These are phyloP conservation scores for Peronospora destructor DNA, from an alignment of 352 stramenopile species.

Conservation along the genomic window DNA sequence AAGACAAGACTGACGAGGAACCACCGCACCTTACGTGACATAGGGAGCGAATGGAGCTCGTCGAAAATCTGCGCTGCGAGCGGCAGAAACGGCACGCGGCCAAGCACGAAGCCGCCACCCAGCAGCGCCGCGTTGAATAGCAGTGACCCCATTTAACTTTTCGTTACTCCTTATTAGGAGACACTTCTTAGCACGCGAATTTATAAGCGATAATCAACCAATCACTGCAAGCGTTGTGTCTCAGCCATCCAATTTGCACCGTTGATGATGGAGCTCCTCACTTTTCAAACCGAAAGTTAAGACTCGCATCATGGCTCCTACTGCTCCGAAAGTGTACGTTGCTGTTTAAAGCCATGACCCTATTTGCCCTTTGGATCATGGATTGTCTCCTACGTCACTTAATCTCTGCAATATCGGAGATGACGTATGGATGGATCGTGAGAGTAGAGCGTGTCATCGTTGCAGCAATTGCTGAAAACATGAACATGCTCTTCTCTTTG, in stretches of 20 bases:
- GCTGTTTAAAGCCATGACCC: slow-evolving; percentile 5
- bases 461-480: not conserved
- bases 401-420: slow-evolving; percentile 1
- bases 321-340: slow-evolving; percentile 80
- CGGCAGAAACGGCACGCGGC: slow-evolving; percentile 44
- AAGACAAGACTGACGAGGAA: not conserved
- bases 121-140: slow-evolving; percentile 58
- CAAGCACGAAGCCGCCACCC: slow-evolving; percentile 55
- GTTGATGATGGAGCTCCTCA: slow-evolving; percentile 19
- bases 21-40: slow-evolving; percentile 39
- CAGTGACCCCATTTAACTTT: slow-evolving; percentile 34
- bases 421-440: slow-evolving; percentile 65
- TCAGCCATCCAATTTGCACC: slow-evolving; percentile 32
- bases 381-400: slow-evolving; percentile 43
- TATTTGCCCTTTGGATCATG: slow-evolving; percentile 26
- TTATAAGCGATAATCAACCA: slow-evolving; percentile 29
- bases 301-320: slow-evolving; percentile 64
- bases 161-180: not conserved
- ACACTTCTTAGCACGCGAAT: not conserved
- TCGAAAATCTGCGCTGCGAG: slow-evolving; percentile 38
- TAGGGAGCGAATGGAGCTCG: slow-evolving; percentile 39
- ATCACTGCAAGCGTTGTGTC: slow-evolving; percentile 11
- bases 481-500: slow-evolving; percentile 66
- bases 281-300: slow-evolving; percentile 88
- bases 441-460: slow-evolving; percentile 60